Conservation (phyloP, 1,139 yeast genomes). For the Protomyces inouyei region DNA sequence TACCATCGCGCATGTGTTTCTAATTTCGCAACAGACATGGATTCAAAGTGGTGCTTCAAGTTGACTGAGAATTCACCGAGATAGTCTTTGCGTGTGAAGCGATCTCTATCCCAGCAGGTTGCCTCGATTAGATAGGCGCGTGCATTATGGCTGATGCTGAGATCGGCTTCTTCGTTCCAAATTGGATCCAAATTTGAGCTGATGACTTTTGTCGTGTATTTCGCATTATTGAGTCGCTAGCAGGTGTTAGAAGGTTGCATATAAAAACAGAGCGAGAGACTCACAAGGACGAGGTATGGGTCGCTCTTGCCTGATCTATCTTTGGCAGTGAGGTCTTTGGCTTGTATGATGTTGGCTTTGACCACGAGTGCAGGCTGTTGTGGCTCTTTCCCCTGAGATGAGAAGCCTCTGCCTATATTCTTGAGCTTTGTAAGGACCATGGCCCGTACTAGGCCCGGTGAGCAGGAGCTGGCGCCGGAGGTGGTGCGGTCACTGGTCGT, state of each 20-base stretch:
- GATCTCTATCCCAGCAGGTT: slow-evolving; percentile 42
- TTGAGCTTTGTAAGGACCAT: background rate
- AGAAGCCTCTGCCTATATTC: background rate
- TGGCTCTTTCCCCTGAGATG: background rate
- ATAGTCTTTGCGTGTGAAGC: slow-evolving; percentile 42
- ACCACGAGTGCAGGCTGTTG: background rate
- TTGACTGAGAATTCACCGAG: slow-evolving; percentile 55
- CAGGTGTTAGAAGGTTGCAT: slow-evolving; percentile 35
- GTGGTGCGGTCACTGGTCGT: background rate
- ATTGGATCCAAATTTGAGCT: slow-evolving; percentile 39
- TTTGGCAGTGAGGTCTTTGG: slow-evolving; percentile 32
- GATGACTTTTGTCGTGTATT: slow-evolving; percentile 40
- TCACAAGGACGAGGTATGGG: slow-evolving; percentile 30
- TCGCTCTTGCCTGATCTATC: slow-evolving; percentile 33
- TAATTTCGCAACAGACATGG: slow-evolving; percentile 30
- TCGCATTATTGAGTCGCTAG: slow-evolving; percentile 35
- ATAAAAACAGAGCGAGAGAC: background rate
- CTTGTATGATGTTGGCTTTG: slow-evolving; percentile 26
- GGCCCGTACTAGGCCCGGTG: background rate
- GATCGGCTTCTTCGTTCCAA: slow-evolving; percentile 41
- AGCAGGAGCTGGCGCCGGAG: background rate
- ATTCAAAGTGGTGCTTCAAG: slow-evolving; percentile 45
- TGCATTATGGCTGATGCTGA: slow-evolving; percentile 35
- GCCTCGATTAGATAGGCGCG: slow-evolving; percentile 37
- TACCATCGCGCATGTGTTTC: slow-evolving; percentile 47